Percentiles rank a stretch among this genome's conserved stretches.
Evolutionary conservation across 495 filamentous ascomycete genomes (phyloP).

Genomic region (Aspergillus diversus): DNA sequence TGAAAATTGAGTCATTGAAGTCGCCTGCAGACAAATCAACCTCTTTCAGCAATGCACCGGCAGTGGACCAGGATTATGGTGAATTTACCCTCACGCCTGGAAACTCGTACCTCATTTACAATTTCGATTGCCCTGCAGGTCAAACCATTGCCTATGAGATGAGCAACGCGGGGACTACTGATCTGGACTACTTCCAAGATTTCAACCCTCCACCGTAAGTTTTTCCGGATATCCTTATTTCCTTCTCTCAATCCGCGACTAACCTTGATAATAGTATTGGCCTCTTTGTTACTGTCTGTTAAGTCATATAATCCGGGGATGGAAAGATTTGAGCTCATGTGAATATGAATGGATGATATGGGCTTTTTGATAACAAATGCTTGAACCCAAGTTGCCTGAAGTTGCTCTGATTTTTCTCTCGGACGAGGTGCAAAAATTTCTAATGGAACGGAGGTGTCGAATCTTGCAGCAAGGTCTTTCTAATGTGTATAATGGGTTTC

Average conservation of each 20-base stretch:
- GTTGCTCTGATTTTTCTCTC: too few species aligned
- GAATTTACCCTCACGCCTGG: constrained; percentile 55
- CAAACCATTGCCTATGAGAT: constrained; percentile 55
- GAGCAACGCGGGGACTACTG: constrained; percentile 52
- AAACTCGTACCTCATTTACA: constrained; percentile 58
- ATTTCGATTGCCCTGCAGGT: constrained; percentile 60
- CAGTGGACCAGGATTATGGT: constrained; percentile 49
- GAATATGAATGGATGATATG: neutral
- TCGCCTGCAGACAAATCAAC: constrained; percentile 45
- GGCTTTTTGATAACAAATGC: too few species aligned
- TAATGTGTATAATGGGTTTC: too few species aligned
- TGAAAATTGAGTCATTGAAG: constrained; percentile 55
- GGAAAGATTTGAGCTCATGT: neutral
- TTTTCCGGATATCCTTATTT: neutral
- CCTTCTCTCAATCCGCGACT: constrained; percentile 14
- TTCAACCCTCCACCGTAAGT: constrained; percentile 59
- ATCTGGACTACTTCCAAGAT: constrained; percentile 68
- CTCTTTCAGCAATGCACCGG: constrained; percentile 54
- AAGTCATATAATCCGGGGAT: constrained; percentile 26
- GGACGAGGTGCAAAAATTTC: too few species aligned
- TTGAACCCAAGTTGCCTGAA: too few species aligned
- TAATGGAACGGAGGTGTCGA: too few species aligned
- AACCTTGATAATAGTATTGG: constrained; percentile 51
- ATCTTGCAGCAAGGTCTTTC: too few species aligned
- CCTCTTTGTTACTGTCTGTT: constrained; percentile 64